Evolutionary conservation across 768 basidiomycete species (phyloP), one percentile per base, ranked within the genome.

Genomic region (Sporobolomyces roseus): DNA sequence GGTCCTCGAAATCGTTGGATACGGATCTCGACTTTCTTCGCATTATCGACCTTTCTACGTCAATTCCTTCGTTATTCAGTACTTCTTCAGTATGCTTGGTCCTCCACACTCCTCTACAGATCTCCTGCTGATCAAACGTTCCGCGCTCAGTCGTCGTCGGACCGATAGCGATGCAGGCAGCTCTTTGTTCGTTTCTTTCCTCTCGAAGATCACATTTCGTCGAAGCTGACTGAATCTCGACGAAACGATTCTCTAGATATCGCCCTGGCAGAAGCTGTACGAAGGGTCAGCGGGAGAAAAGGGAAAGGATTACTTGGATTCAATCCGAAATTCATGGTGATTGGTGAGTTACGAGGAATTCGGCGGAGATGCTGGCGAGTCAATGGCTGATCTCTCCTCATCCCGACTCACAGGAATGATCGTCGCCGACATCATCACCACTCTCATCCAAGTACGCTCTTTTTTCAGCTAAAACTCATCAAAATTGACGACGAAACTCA

Each of bases 1-100:
- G 77, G 61, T 74, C 27, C 77, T 79, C 75, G 79, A 79, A 61
- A 45, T 76, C 2, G 78, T 77, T 0, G 79, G 79, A 25, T 79
- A 78, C 66, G 75, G 72, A 3, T 75, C 75, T 25, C 61, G 79
- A 46, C 58, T 60, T 30, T 78, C 75, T 61, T 55, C 73, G 6
- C 78, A 75, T 3, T 70, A 73, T 3, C 49, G 71, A 14, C 75
- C 74, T 0, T 68, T 78, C 8, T 74, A 66, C 9, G 65, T 75
- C 17, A 66, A 75, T 4, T 77, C 73, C 2, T 70, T 74, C 30
- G 63, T 76, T 29, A 74, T 60, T 13, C 29, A 60, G 6, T 60
- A 60, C 58, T 60, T 60, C 32, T 60, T 48, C 10, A 23, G n/a
- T n/a, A n/a, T n/a, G n/a, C n/a, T n/a, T n/a, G n/a, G n/a, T n/a